Evolutionary conservation across 768 basidiomycete species (phyloP).

Genomic region (Xerocomellus amylosporus): DNA sequence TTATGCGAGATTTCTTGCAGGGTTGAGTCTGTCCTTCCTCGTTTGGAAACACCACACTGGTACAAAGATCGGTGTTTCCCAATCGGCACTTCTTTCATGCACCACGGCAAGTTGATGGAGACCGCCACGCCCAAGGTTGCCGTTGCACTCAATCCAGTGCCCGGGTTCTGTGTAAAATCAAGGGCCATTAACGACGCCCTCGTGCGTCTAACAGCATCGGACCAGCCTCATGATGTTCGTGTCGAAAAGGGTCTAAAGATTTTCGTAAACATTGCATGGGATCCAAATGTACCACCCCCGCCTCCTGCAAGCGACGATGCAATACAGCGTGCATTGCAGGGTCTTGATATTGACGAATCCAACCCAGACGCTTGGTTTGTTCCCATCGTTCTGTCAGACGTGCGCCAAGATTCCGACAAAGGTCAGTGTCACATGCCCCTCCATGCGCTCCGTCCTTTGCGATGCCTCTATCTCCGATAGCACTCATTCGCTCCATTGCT

Average conservation of each 20-base stretch:
- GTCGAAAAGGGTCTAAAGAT: conserved; percentile 56
- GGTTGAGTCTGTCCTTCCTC: background rate
- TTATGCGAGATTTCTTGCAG: conserved; percentile 28
- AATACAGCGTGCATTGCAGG: conserved; percentile 57
- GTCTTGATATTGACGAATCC: conserved; percentile 41
- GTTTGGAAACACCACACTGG: background rate
- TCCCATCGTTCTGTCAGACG: conserved; percentile 69
- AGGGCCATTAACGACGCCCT: conserved; percentile 41
- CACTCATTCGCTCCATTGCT: conserved; percentile 8
- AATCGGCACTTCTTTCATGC: background rate
- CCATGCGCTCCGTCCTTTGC: conserved; percentile 11
- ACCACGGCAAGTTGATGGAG: conserved; percentile 18
- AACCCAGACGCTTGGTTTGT: conserved; percentile 54
- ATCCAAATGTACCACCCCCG: conserved; percentile 63
- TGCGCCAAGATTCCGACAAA: conserved; percentile 65
- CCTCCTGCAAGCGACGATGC: conserved; percentile 57
- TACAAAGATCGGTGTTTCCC: conserved; percentile 7
- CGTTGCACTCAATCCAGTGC: conserved; percentile 49
- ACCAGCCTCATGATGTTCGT: background rate
- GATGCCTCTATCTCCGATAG: conserved; percentile 17
- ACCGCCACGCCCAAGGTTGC: conserved; percentile 15
- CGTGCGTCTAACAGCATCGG: conserved; percentile 12
- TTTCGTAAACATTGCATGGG: conserved; percentile 76
- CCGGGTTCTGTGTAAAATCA: conserved; percentile 75
- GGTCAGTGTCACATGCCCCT: conserved; percentile 39